Base-by-base conservation (phyloP, 306 rosid species). In the Dryas alaskensis region DNA sequence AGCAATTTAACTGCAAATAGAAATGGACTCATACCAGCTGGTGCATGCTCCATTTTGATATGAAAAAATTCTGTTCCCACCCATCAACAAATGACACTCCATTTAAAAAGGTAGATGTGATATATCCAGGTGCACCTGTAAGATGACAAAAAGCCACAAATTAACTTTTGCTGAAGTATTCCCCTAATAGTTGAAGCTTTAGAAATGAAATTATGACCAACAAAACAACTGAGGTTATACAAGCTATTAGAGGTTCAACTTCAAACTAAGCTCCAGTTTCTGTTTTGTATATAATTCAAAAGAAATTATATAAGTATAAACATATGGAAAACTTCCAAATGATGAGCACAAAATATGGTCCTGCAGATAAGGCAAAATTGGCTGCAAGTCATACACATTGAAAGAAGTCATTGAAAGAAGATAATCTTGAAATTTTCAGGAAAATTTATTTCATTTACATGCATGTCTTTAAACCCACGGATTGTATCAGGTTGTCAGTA, bases 21-120 rank as follows among this genome's bases (percentile, higher is more conserved):
- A 42, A 71, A 73, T 54, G 76, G 57, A 73, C 64, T 39, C 79
- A 65, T 94, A 94, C 99, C 97, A 94, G 80, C 72, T 94, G 98
- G 87, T 94, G 99, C 94, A 94, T 88, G 90, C 89, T 88, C 99
- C 99, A 94, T 84, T 94, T 94, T 69, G 99, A 92, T 84, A 94
- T 87, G 76, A 73, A 94, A 78, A 94, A 78, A 51, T 81, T 89
- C 72, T 90, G 89, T 79, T 92, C 94, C 99, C 99, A 94, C 69
- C 99, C 99, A 16, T 89, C 90, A 40, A 94, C 88, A 79, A 94
- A 94, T 48, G 99, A 92, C 96, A 94, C 86, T 83, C 99, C 99
- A 79, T 87, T 94, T 71, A 92, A 73, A 72, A 94, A 81, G 84
- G 96, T 86, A 46, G 97, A 84, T 13, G 88, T 71, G 51, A 82